Conservation (phyloP, 768 basidiomycete genomes). For the Russula sp. region DNA sequence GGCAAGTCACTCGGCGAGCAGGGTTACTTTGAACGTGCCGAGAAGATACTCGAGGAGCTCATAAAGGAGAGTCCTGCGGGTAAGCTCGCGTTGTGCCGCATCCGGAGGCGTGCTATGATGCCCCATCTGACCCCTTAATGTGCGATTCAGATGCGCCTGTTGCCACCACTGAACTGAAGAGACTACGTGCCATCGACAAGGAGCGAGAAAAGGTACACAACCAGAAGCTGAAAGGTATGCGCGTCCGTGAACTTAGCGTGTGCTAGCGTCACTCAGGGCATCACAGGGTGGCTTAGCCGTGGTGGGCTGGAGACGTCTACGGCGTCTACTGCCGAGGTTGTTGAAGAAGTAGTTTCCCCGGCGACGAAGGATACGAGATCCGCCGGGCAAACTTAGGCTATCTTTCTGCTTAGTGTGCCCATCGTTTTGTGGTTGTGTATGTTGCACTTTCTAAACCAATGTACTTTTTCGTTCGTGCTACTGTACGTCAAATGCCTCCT, state of each 20-base stretch:
- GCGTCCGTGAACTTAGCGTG: not conserved
- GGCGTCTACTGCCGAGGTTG: not conserved
- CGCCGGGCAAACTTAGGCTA: not conserved
- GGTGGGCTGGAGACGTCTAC: conserved; percentile 8
- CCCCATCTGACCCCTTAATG: not conserved
- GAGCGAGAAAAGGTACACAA: conserved; percentile 58
- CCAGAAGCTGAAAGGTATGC: conserved; percentile 65
- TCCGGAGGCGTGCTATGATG: not conserved
- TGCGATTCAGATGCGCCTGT: conserved; percentile 41
- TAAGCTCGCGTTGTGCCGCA: conserved; percentile 23
- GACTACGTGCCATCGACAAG: conserved; percentile 55
- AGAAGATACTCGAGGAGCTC: conserved; percentile 55
- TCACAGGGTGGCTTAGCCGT: conserved; percentile 17
- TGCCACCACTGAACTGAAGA: conserved; percentile 57
- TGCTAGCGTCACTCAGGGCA: not conserved
- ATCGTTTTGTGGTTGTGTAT: not conserved
- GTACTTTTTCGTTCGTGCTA: not conserved
- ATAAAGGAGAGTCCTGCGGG: conserved; percentile 58
- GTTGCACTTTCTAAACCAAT: not conserved
- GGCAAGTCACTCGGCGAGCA: conserved; percentile 71
- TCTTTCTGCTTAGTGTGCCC: not conserved
- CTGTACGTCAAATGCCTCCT: not conserved
- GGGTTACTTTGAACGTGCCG: conserved; percentile 69
- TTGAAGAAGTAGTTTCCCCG: conserved; percentile 12
- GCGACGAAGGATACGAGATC: conserved; percentile 1